Evolutionary conservation across 2,329 filamentous ascomycete genomes (phyloP), one percentile per base, ranked within the genome.

Genomic region (Setomelanomma holmii): DNA sequence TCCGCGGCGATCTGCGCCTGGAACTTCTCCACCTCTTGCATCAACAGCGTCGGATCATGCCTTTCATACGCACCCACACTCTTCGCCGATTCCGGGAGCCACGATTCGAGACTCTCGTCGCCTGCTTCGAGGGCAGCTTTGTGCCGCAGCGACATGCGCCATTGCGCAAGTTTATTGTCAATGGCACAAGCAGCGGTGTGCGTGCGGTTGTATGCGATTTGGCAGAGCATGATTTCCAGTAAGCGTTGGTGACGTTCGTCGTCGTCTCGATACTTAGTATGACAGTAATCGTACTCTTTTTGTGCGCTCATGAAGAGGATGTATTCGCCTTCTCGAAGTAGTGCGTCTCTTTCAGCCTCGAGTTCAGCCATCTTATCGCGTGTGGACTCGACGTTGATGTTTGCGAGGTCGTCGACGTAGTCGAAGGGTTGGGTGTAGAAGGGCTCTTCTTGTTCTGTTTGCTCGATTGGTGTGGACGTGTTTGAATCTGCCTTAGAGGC

Each of bases 221-320:
- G 55, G 34, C 64, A 34, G 12, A 69, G 38, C n/a, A 62, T 62
- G 0, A 69, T 56, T 33, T 69, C 61, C 11, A 56, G 53, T 1
- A 58, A 48, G 11, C 55, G 63, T 16, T 36, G 36, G 2, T 56
- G 51, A 4, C 59, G 58, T 27, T 67, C 64, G 12, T 65, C 61
- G 1, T 62, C 50, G 22, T 55, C 49, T 1, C 49, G 49, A 1
- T 50, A 17, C 1, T 38, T 16, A 4, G 48, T 35, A 41, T 63
- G 60, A 41, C 63, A 68, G 46, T 62, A 66, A 3, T 57, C 55
- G 46, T 66, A 59, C 21, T 67, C 51, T 24, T 61, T 61, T n/a
- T 56, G 53, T 17, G 58, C 57, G 20, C 58, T 57, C 14, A 63
- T 12, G 22, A 46, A 49, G 2, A 64, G 35, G 5, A 70, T 34